phyloP scores from a whole-genome alignment of 1,284 basidiomycete species.

The Xerocomus nothofagi region DNA sequence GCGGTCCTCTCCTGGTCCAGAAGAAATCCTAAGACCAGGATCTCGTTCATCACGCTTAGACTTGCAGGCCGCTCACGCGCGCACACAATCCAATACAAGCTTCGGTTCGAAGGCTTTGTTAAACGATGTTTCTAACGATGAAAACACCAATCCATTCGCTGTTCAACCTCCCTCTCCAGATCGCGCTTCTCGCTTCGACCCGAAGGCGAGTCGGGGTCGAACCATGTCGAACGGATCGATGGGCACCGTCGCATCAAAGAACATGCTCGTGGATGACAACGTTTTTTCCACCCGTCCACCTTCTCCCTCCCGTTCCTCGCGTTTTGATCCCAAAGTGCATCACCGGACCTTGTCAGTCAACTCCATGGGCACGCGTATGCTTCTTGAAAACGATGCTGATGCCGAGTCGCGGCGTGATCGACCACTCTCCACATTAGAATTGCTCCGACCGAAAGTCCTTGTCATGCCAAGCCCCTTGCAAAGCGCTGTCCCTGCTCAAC shows the following conservation, averaged over 20 bases:
- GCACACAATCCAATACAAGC: conserved; percentile 50
- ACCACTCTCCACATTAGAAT: conserved; percentile 67
- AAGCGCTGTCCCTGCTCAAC: conserved; percentile 37
- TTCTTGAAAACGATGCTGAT: conserved; percentile 56
- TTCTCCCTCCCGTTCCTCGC: conserved; percentile 57
- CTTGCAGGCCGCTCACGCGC: conserved; percentile 36
- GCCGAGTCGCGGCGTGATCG: conserved; percentile 49
- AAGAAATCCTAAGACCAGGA: conserved; percentile 34
- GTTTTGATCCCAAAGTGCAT: conserved; percentile 71
- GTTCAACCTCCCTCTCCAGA: conserved; percentile 36
- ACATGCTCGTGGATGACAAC: conserved; percentile 48
- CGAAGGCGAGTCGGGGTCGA: conserved; percentile 38
- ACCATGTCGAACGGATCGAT: conserved; percentile 42
- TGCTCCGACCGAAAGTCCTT: conserved; percentile 78
- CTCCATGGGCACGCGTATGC: conserved; percentile 61
- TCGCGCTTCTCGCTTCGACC: conserved; percentile 42
- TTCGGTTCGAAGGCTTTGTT: conserved; percentile 46
- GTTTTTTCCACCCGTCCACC: conserved; percentile 62
- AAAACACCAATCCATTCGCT: conserved; percentile 24
- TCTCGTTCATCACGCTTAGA: conserved; percentile 36
- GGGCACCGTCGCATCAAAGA: conserved; percentile 35
- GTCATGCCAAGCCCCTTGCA: conserved; percentile 85
- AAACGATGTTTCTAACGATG: conserved; percentile 32
- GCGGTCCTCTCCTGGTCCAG: conserved; percentile 48
- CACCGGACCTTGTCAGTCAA: conserved; percentile 65